Base-by-base conservation (phyloP, 208 protist species). In the Tritrichomonas musculus region DNA sequence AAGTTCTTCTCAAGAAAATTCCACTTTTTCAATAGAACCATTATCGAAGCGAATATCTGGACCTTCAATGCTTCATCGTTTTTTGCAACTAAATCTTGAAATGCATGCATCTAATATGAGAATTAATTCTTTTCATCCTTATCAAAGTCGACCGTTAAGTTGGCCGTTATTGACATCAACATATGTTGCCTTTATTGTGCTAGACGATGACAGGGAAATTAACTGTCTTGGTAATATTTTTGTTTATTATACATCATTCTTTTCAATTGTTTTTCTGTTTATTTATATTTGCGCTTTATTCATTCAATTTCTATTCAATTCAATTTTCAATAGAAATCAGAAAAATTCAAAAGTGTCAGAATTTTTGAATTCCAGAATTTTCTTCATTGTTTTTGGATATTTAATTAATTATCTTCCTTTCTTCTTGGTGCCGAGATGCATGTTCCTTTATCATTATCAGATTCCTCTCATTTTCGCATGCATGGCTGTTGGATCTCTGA, bases 301-400 rank as follows among this genome's bases (percentile, higher is more conserved):
- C n/a, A n/a, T n/a, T n/a, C n/a, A n/a, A n/a, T n/a, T n/a, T n/a
- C n/a, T n/a, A n/a, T n/a, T n/a, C n/a, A n/a, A n/a, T n/a, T n/a
- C n/a, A n/a, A n/a, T n/a, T n/a, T n/a, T n/a, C n/a, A n/a, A n/a
- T n/a, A n/a, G n/a, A n/a, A n/a, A n/a, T n/a, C n/a, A n/a, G n/a
- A n/a, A n/a, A n/a, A n/a, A n/a, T n/a, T n/a, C n/a, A n/a, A n/a
- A n/a, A n/a, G n/a, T n/a, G n/a, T n/a, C n/a, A n/a, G n/a, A n/a
- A n/a, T n/a, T n/a, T n/a, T n/a, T n/a, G n/a, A n/a, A n/a, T n/a
- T n/a, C n/a, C n/a, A n/a, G n/a, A n/a, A n/a, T n/a, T n/a, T n/a
- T n/a, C n/a, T n/a, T n/a, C n/a, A n/a, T n/a, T n/a, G n/a, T 75
- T 75, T 27, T 75, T 75, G 69, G 69, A 36, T 75, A 75, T 44